Base-by-base conservation (phyloP, 2,329 filamentous ascomycete genomes). In the Ceratocystis huliohia region DNA sequence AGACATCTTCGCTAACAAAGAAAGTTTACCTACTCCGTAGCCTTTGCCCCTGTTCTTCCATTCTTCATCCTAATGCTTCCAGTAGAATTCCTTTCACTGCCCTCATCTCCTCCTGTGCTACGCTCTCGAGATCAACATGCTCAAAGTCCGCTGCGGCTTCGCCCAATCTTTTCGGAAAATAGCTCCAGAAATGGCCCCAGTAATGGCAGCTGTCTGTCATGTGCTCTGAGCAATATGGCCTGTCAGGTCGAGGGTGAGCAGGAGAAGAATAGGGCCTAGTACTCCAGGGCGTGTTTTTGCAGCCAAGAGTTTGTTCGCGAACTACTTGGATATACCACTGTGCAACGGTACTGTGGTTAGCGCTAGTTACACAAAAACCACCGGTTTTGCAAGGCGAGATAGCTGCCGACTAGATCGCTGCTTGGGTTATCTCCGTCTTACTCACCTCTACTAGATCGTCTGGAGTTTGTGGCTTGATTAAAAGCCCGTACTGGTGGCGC, bases 381-480 rank as follows among this genome's bases (percentile, higher is more conserved):
- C 1, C n/a, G 15, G 20, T 25, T 56, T 56, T 10, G 10, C 5
- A 56, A 48, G 37, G 46, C 46, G 46, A 48, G 17, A 22, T 48
- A 48, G 46, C 46, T n/a, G 37, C 37, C 4, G 37, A 15, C 13
- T 41, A 41, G 37, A 41, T 15, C 37, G 13, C 46, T 10, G 46
- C 46, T 22, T 10, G n/a, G 2, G 3, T 48, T 48, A 22, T 25
- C 48, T 8, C 48, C 48, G n/a, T 53, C 44, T 4, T 22, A 74
- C 78, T 72, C 76, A 83, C 83, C 74, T 85, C 79, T 25, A 85
- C 72, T 2, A 86, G 72, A 70, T 86, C 84, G 15, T 76, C 70
- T 0, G 81, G 78, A 45, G 76, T 71, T 41, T 75, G 76, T 0
- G 77, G 76, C 73, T 82, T 84, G 3, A 80, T 77, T 2, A 75